These are phyloP conservation scores for Sicyos baderoa DNA, from an alignment of 306 rosid species.

Conservation along the genomic window DNA sequence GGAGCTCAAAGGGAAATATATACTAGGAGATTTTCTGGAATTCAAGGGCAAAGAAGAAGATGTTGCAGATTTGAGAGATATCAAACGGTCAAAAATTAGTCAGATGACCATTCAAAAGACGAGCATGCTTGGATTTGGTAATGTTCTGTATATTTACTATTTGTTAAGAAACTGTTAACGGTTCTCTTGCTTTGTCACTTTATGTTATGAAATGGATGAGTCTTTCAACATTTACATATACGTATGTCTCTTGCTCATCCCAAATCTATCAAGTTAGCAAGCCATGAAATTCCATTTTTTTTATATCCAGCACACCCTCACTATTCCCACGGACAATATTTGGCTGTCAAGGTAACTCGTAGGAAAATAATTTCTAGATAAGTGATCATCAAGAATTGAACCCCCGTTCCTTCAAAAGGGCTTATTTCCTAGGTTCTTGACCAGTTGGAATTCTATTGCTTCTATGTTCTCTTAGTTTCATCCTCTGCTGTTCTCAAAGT, in stretches of 20 bases:
- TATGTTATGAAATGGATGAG: neutral
- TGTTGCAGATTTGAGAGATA: conserved; percentile 43
- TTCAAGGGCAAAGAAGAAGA: conserved; percentile 88
- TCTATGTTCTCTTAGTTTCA: neutral
- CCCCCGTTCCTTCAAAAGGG: too few relatives aligned
- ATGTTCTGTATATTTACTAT: conserved; percentile 17
- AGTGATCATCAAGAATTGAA: too few relatives aligned
- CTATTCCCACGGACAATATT: too few relatives aligned
- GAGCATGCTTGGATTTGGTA: conserved; percentile 95
- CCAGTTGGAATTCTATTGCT: neutral
- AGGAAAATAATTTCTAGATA: too few relatives aligned
- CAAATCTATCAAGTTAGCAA: neutral
- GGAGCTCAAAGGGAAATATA: conserved; percentile 68
- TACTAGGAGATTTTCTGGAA: conserved; percentile 82
- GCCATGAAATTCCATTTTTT: neutral
- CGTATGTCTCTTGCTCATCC: neutral
- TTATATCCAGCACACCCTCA: too few relatives aligned
- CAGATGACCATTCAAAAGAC: conserved; percentile 58
- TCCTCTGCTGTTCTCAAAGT: neutral
- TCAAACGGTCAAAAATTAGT: conserved; percentile 76
- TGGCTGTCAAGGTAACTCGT: too few relatives aligned
- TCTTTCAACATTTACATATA: conserved; percentile 1
- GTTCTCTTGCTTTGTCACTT: neutral
- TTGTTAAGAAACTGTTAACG: neutral
- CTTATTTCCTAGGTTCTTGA: too few relatives aligned